phyloP scores from a whole-genome alignment of 2,329 filamentous ascomycete genomes.

The Exophiala sideris region DNA sequence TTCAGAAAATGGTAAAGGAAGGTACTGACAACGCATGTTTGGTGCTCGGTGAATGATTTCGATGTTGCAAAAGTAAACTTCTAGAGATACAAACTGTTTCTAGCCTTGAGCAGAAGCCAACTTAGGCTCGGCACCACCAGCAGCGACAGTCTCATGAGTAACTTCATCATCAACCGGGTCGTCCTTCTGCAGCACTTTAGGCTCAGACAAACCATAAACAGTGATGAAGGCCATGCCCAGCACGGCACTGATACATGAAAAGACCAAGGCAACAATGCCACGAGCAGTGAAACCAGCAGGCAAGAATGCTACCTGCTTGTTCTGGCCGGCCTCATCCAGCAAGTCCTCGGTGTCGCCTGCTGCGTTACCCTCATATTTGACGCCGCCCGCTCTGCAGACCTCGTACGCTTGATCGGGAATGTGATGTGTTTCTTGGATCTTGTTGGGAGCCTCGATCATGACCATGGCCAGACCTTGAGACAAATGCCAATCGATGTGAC shows the following conservation, averaged over 20 bases:
- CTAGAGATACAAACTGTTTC: too few relatives aligned
- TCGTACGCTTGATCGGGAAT: constrained; percentile 62
- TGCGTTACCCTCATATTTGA: constrained; percentile 64
- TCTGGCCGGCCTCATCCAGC: constrained; percentile 61
- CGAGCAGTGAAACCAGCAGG: constrained; percentile 66
- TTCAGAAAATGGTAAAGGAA: too few relatives aligned
- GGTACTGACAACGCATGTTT: too few relatives aligned
- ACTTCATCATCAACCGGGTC: neutral
- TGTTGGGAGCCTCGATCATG: constrained; percentile 48
- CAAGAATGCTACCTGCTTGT: constrained; percentile 52
- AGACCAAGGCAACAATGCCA: constrained; percentile 69
- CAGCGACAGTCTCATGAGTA: neutral
- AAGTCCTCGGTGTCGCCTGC: constrained; percentile 65
- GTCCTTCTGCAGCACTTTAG: constrained; percentile 2
- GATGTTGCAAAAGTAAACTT: too few relatives aligned
- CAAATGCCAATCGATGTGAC: constrained; percentile 76
- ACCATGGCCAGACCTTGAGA: constrained; percentile 52
- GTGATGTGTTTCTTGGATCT: constrained; percentile 56
- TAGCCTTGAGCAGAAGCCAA: neutral
- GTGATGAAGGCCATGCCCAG: constrained; percentile 64
- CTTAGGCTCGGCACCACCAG: constrained; percentile 1
- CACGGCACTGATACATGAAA: constrained; percentile 66
- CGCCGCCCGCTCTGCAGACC: constrained; percentile 53
- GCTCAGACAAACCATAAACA: constrained; percentile 50
- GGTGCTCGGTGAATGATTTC: too few relatives aligned